Conservation (phyloP, 179 eudicot genomes). For the Drosera spatulata region DNA sequence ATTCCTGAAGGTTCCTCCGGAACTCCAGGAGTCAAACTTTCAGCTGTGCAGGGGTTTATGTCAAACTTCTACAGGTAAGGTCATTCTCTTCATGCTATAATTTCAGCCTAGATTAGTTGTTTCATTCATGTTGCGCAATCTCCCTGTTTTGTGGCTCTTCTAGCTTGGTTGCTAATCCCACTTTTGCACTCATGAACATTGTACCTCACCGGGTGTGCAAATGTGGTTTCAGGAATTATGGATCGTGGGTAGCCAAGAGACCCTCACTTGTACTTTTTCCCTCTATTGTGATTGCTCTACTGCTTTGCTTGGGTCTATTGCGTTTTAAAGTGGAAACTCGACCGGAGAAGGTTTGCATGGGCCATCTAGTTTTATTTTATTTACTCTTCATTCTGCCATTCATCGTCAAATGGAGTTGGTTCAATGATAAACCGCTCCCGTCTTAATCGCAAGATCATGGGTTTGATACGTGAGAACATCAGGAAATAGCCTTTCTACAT, state of each 20-base stretch:
- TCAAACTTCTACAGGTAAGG: constrained; percentile 78
- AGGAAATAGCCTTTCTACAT: too few relatives aligned
- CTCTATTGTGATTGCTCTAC: constrained; percentile 55
- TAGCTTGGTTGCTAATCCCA: too few relatives aligned
- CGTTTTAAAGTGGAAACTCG: constrained; percentile 92
- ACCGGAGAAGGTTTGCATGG: constrained; percentile 72
- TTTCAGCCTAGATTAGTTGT: constrained; percentile 1
- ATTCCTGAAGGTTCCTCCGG: constrained; percentile 61
- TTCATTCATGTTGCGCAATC: background rate
- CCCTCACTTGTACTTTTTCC: constrained; percentile 68
- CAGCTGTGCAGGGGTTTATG: constrained; percentile 85
- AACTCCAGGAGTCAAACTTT: constrained; percentile 67
- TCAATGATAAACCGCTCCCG: too few relatives aligned
- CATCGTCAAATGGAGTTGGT: too few relatives aligned
- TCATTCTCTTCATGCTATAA: constrained; percentile 4
- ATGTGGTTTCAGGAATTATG: constrained; percentile 73
- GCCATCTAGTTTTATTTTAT: background rate
- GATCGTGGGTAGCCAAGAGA: constrained; percentile 85
- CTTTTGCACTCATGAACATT: too few relatives aligned
- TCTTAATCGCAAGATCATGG: too few relatives aligned
- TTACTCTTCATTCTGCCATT: background rate
- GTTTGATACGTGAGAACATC: too few relatives aligned
- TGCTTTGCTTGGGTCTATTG: constrained; percentile 76
- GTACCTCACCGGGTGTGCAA: too few relatives aligned
- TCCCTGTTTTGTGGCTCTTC: too few relatives aligned